These are phyloP conservation scores for Ceratocystis cacaofunesta DNA, from an alignment of 2,329 filamentous ascomycete species.

Conservation along the genomic window DNA sequence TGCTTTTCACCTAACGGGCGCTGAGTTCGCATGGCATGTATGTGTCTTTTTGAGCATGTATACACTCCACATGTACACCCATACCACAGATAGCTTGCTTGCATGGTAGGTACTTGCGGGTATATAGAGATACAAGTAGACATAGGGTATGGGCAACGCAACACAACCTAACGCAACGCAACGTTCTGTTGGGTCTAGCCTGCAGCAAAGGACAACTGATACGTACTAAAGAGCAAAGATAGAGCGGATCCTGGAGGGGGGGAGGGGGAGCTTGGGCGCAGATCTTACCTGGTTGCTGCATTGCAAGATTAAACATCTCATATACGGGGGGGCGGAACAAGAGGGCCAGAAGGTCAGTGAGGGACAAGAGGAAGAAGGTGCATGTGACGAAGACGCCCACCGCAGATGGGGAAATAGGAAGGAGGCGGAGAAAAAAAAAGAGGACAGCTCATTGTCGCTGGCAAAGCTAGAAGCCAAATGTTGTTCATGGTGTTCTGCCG, in stretches of 20 bases:
- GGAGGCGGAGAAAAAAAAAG: too few species aligned
- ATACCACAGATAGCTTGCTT: too few species aligned
- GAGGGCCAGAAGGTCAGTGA: background rate
- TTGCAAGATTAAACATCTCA: conserved; percentile 4
- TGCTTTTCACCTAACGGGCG: background rate
- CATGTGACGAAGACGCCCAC: background rate
- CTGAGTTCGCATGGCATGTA: background rate
- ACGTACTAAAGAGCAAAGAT: background rate
- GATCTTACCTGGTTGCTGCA: background rate
- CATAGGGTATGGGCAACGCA: background rate
- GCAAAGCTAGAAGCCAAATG: too few species aligned
- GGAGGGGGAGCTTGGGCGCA: background rate
- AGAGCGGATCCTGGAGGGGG: background rate
- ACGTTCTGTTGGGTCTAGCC: background rate
- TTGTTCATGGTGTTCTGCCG: too few species aligned
- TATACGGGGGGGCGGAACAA: background rate
- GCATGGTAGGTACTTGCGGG: too few species aligned
- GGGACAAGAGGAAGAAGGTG: background rate
- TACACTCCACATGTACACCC: background rate
- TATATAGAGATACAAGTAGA: background rate
- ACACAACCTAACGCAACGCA: too few species aligned
- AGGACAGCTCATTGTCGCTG: too few species aligned
- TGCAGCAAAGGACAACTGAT: background rate
- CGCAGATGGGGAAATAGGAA: too few species aligned
- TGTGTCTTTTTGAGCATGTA: background rate